Percentiles rank a stretch among this genome's conserved stretches.
These are phyloP conservation scores for Pseudocercospora vitis DNA, from an alignment of 2,329 filamentous ascomycete genomes.

Conservation along the genomic window DNA sequence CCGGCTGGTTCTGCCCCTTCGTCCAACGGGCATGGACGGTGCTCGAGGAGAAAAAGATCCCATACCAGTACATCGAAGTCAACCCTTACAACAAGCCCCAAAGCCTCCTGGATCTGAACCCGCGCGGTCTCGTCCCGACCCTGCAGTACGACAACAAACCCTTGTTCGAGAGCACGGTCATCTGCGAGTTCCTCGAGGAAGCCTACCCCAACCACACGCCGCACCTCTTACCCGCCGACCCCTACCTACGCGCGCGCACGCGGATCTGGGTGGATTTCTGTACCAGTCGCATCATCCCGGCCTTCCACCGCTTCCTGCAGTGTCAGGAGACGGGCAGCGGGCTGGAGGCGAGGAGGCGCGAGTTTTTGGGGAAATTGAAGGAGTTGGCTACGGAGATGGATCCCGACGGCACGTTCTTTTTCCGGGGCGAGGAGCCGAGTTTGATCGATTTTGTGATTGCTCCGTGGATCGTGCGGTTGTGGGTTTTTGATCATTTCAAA, in stretches of 20 bases:
- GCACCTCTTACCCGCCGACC: slow-evolving; percentile 58
- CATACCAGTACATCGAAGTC: slow-evolving; percentile 67
- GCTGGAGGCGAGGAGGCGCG: slow-evolving; percentile 53
- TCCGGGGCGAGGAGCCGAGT: slow-evolving; percentile 58
- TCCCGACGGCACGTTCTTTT: slow-evolving; percentile 61
- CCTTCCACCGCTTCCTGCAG: slow-evolving; percentile 64
- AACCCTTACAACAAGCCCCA: slow-evolving; percentile 74
- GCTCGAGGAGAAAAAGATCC: slow-evolving; percentile 69
- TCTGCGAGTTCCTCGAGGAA: slow-evolving; percentile 76
- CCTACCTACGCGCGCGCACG: slow-evolving; percentile 65
- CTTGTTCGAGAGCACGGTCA: slow-evolving; percentile 70
- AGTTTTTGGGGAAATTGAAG: slow-evolving; percentile 61
- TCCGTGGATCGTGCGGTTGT: slow-evolving; percentile 64
- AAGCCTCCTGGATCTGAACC: slow-evolving; percentile 70
- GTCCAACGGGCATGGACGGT: slow-evolving; percentile 72
- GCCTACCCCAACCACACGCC: slow-evolving; percentile 57
- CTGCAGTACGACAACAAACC: slow-evolving; percentile 58
- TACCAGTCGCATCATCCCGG: slow-evolving; percentile 64
- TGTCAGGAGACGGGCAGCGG: slow-evolving; percentile 45
- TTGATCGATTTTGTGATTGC: slow-evolving; percentile 70
- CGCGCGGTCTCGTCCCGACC: slow-evolving; percentile 72
- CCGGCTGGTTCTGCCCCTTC: slow-evolving; percentile 54
- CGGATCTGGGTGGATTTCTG: slow-evolving; percentile 76
- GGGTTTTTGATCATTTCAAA: slow-evolving; percentile 75
- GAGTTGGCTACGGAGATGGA: slow-evolving; percentile 65